Percentiles rank a stretch among this genome's conserved stretches.
These are phyloP conservation scores for Pseudogymnoascus sp. DNA, from an alignment of 2,329 filamentous ascomycete species.

Conservation along the genomic window DNA sequence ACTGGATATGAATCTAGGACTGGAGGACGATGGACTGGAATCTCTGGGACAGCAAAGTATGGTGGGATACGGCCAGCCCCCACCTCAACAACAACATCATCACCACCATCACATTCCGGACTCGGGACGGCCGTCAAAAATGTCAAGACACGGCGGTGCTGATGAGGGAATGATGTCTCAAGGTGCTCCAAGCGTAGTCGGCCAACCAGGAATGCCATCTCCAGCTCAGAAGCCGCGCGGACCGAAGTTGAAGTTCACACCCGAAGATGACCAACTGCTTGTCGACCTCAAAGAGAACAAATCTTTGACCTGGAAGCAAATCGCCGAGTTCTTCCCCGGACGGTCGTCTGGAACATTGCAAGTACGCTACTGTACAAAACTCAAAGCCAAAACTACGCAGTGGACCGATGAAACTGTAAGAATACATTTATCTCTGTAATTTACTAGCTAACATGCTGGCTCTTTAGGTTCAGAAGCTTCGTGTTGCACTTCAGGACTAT, in stretches of 20 bases:
- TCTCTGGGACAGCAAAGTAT: conserved; percentile 50
- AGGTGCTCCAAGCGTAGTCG: conserved; percentile 76
- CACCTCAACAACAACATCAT: conserved; percentile 33
- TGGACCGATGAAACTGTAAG: conserved; percentile 92
- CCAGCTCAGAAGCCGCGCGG: conserved; percentile 74
- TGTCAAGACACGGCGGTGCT: conserved; percentile 53
- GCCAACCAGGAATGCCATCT: conserved; percentile 76
- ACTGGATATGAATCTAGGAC: conserved; percentile 36
- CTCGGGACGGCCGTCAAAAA: conserved; percentile 59
- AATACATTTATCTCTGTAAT: conserved; percentile 14
- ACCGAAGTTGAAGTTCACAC: conserved; percentile 88
- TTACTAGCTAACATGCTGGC: background rate
- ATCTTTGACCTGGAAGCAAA: conserved; percentile 94
- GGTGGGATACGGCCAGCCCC: conserved; percentile 32
- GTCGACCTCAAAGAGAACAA: conserved; percentile 92
- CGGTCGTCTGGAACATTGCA: conserved; percentile 84
- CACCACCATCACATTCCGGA: conserved; percentile 81
- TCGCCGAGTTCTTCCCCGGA: conserved; percentile 90
- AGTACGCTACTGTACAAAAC: conserved; percentile 88
- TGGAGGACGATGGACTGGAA: conserved; percentile 39
- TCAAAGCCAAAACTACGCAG: conserved; percentile 86
- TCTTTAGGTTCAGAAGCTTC: conserved; percentile 67
- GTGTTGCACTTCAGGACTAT: conserved; percentile 70
- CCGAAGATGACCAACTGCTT: conserved; percentile 80
- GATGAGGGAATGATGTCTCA: conserved; percentile 36